These are phyloP conservation scores for Ceriops decandra DNA, from an alignment of 345 rosid genomes.

Conservation along the genomic window DNA sequence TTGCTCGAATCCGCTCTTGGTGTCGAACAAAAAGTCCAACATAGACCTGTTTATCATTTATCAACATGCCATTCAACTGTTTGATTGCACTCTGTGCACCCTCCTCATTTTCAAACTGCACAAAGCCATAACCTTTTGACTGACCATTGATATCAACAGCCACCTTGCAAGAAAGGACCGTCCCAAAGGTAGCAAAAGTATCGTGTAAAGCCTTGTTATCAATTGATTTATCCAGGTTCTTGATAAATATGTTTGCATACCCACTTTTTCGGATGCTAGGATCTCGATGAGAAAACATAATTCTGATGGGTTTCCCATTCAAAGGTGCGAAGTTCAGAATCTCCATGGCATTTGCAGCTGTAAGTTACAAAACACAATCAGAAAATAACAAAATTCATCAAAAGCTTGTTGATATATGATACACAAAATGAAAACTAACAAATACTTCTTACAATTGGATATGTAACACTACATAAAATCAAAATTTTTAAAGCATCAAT, in stretches of 20 bases:
- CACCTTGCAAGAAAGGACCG: constrained; percentile 61
- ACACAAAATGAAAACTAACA: no score
- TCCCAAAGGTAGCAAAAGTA: constrained; percentile 54
- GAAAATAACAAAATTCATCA: neutral
- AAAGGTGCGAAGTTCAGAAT: constrained; percentile 50
- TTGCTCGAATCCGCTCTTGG: constrained; percentile 39
- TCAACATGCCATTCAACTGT: constrained; percentile 55
- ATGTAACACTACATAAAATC: no score
- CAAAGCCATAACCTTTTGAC: constrained; percentile 63
- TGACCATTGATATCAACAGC: constrained; percentile 44
- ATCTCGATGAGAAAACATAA: constrained; percentile 72
- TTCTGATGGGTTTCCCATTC: constrained; percentile 58
- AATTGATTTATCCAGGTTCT: constrained; percentile 54
- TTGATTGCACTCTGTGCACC: constrained; percentile 51
- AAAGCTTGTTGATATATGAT: no score
- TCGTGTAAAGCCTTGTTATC: constrained; percentile 58
- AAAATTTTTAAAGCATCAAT: no score
- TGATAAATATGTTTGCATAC: constrained; percentile 63
- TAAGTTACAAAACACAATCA: constrained; percentile 11
- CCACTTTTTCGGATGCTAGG: constrained; percentile 61
- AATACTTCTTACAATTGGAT: no score
- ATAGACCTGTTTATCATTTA: constrained; percentile 61
- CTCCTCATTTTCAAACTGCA: constrained; percentile 64
- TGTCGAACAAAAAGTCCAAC: constrained; percentile 55
- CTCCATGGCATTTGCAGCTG: constrained; percentile 65